These are phyloP conservation scores for Grosmannia huntii DNA, from an alignment of 2,329 filamentous ascomycete genomes.

Conservation along the genomic window DNA sequence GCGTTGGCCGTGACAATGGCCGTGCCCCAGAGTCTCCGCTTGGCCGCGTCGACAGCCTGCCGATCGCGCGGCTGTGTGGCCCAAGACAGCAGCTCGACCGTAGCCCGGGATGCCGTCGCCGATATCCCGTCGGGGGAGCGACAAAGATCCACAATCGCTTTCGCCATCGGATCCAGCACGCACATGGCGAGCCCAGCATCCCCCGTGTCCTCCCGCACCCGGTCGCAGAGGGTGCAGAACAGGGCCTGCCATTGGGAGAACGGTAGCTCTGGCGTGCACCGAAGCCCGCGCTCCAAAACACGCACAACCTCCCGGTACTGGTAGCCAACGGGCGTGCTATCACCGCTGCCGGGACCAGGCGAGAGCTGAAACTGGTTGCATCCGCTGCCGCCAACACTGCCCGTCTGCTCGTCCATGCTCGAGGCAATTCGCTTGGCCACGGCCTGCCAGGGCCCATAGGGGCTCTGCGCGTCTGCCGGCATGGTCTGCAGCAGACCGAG, in stretches of 20 bases:
- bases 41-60: conserved; percentile 51
- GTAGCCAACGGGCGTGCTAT: conserved; percentile 41
- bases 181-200: conserved; percentile 53
- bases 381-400: neutral
- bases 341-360: neutral
- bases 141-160: conserved; percentile 30
- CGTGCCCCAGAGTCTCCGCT: conserved; percentile 54
- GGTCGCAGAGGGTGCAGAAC: conserved; percentile 41
- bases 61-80: conserved; percentile 45
- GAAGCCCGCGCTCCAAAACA: conserved; percentile 51
- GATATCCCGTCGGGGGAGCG: conserved; percentile 11
- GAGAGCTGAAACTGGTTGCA: conserved; percentile 3
- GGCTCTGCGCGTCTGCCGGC: conserved; percentile 30
- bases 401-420: conserved; percentile 24
- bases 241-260: conserved; percentile 38
- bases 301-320: conserved; percentile 59
- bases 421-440: conserved; percentile 32
- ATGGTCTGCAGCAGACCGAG: conserved; percentile 37
- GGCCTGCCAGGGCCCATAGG: conserved; percentile 39
- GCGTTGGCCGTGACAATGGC: conserved; percentile 24
- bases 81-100: conserved; percentile 29
- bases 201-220: conserved; percentile 50
- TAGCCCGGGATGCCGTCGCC: conserved; percentile 20
- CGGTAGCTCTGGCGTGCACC: conserved; percentile 33
- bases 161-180: conserved; percentile 60